These are phyloP conservation scores for Pseudofabraea citricarpa DNA, from an alignment of 2,329 filamentous ascomycete species.

Conservation along the genomic window DNA sequence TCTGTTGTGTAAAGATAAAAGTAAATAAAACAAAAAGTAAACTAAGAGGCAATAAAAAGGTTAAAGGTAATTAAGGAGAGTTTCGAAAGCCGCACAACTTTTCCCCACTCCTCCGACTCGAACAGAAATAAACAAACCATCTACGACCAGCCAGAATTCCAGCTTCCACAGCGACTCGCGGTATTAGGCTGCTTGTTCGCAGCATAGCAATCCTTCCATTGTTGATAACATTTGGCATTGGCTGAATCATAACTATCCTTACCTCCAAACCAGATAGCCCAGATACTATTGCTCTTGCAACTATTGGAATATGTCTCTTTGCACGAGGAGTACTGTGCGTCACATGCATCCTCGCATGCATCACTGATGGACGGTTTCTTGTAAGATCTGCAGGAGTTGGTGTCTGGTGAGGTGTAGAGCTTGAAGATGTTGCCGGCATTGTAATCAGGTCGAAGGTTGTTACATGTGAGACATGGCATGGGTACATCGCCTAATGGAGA, in stretches of 20 bases:
- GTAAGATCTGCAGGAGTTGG: slow-evolving; percentile 40
- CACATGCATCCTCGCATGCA: slow-evolving; percentile 49
- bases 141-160: slow-evolving; percentile 16
- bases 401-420: slow-evolving; percentile 42
- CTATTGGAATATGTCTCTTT: slow-evolving; percentile 43
- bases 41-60: no score
- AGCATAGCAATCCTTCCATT: slow-evolving; percentile 43
- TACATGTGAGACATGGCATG: slow-evolving; percentile 50
- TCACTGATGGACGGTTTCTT: slow-evolving; percentile 28
- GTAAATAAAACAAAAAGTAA: no score
- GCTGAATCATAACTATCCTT: slow-evolving; percentile 24
- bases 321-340: slow-evolving; percentile 46
- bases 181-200: slow-evolving; percentile 36
- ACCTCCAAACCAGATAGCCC: slow-evolving; percentile 12
- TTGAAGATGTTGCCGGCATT: slow-evolving; percentile 41
- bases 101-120: not conserved
- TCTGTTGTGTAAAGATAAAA: no score
- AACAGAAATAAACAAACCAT: not conserved
- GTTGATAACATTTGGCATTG: slow-evolving; percentile 39
- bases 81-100: no score
- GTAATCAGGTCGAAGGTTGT: slow-evolving; percentile 42
- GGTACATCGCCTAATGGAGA: slow-evolving; percentile 48
- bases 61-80: no score
- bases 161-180: slow-evolving; percentile 35
- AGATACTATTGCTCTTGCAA: slow-evolving; percentile 31